Percentiles rank a stretch among this genome's conserved stretches.
phyloP scores from a whole-genome alignment of 2,329 filamentous ascomycete genomes.

The Talaromyces funiculosus region DNA sequence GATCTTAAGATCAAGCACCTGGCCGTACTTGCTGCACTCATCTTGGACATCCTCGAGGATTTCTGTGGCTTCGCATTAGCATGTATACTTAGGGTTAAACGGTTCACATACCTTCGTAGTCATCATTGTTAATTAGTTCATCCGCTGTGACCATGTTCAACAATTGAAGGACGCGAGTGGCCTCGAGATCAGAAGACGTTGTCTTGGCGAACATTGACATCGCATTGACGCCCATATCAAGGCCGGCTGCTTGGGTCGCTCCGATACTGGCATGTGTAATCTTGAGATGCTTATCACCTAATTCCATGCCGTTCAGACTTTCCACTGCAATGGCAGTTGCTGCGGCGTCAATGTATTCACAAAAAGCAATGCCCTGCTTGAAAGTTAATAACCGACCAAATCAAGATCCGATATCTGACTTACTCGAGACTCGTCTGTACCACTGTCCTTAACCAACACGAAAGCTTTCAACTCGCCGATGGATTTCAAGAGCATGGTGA shows the following conservation, averaged over 20 bases:
- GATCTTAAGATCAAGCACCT: slow-evolving; percentile 82
- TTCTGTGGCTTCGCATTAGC: slow-evolving; percentile 52
- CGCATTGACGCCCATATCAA: slow-evolving; percentile 94
- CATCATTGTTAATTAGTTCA: slow-evolving; percentile 86
- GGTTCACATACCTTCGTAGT: slow-evolving; percentile 72
- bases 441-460: slow-evolving; percentile 77
- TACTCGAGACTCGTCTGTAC: slow-evolving; percentile 81
- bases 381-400: slow-evolving; percentile 13
- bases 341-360: slow-evolving; percentile 76
- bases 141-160: slow-evolving; percentile 98
- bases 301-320: slow-evolving; percentile 85
- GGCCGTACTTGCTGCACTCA: slow-evolving; percentile 87
- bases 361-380: slow-evolving; percentile 86
- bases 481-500: slow-evolving; percentile 79
- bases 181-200: slow-evolving; percentile 69
- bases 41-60: slow-evolving; percentile 92
- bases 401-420: slow-evolving; percentile 31
- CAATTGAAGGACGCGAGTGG: slow-evolving; percentile 79
- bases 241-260: slow-evolving; percentile 81
- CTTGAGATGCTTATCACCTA: slow-evolving; percentile 79
- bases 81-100: no score
- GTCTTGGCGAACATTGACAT: slow-evolving; percentile 97
- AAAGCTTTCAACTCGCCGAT: slow-evolving; percentile 95
- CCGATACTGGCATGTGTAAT: slow-evolving; percentile 88
- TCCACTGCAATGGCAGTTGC: slow-evolving; percentile 81